Base-by-base conservation (phyloP, 352 stramenopile species). In the Pythium aquatile region DNA sequence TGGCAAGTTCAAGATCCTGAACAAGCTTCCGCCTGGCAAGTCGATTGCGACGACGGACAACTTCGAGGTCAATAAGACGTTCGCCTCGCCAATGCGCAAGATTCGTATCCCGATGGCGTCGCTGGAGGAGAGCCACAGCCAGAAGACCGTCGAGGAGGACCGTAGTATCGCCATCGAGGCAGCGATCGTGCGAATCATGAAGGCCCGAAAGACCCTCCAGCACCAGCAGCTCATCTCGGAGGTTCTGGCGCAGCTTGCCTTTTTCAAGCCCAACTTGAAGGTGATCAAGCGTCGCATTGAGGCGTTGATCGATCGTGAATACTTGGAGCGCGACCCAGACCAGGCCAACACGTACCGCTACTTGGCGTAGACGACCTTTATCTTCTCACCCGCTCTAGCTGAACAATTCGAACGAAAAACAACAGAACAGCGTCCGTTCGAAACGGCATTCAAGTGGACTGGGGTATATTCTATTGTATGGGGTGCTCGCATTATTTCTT, bases 141-240 rank as follows among this genome's bases (percentile, higher is more conserved):
- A 98, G 51, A 99, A 99, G 79, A 87, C 96, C 52, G 96, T 99
- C 5, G 95, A 99, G 73, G 97, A 99, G 72, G 90, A 98, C 63
- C 82, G 91, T 42, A 91, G 90, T 63, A 98, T 98, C 79, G 97
- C 97, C 20, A 99, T 99, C 73, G 98, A 99, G 84, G 98, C 98
- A 40, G 97, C 97, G 13, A 99, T 99, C 70, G 98, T 99, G 44
- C 94, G 98, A 75, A 99, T 99, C 80, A 99, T 99, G 98, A 99
- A 99, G 82, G 96, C 96, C 20, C 81, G 96, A 62, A 99, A 99
- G 78, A 98, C 94, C 33, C 79, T 99, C 58, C 83, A 96, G 59
- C 97, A 99, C 75, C 95, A 99, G 74, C 93, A 99, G 73, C 87
- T 99, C 13, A 91, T 99, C 48, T 98, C 97, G 39, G 97, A 99